Evolutionary conservation across 2,329 filamentous ascomycete species (phyloP), one percentile per base, ranked within the genome.

Genomic region (Calycina marina): DNA sequence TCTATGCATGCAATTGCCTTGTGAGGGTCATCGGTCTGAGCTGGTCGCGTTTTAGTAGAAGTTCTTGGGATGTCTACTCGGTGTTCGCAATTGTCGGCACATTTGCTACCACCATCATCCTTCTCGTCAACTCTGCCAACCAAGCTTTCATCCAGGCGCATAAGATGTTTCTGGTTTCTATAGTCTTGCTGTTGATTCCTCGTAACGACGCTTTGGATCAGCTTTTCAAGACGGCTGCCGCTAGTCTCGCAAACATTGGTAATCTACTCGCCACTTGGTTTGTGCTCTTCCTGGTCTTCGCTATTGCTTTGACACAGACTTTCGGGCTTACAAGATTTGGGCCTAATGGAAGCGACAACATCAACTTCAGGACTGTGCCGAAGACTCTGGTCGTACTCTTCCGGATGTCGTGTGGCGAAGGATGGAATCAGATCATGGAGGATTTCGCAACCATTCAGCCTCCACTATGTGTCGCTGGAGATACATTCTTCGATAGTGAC

Each of bases 251-350:
- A 2, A 76, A 82, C 12, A 98, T 98, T 45, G 72, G 79, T 36
- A 98, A 94, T 50, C 63, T 98, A 26, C 62, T 98, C 24, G 88
- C 88, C 2, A 98, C 92, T 0, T 98, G 90, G 90, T 81, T 96
- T 41, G 85, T 98, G 2, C 72, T 98, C 38, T 98, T 96, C 59
- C 62, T 98, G 27, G 85, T 94, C 14, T 98, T 86, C 51, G 88
- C 90, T 28, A 98, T 98, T 47, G 92, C 90, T 4, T 66, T 96
- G 53, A 96, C 88, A 8, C 90, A 98, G 52, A 81, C 86, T 0
- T 96, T 98, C 51, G 92, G 90, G 40, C 67, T 98, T 36, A 98
- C 90, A 5, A 77, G 86, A 25, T 94, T 98, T 47, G 83, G 78
- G 1, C 50, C 53, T 0, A 64, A 75, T 17, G 83, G 85, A 50